Evolutionary conservation across 2,329 filamentous ascomycete genomes (phyloP), one percentile per base, ranked within the genome.

Genomic region (Thelonectria discophora): DNA sequence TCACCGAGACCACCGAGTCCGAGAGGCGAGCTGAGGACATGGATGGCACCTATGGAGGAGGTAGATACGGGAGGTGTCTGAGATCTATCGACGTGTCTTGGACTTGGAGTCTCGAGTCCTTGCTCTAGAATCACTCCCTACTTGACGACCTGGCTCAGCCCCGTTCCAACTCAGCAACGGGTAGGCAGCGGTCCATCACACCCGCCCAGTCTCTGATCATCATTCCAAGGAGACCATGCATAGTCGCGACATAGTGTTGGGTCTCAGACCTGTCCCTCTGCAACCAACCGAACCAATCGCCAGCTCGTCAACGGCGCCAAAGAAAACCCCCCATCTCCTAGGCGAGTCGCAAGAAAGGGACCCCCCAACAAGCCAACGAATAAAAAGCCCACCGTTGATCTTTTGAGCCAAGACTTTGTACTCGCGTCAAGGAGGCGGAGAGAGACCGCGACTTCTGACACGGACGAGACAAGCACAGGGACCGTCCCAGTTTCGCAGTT

Each of bases 401-500:
- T 27, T 47, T 18, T 12, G 4, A 20, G 42, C 42, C 42, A 45
- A 45, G 42, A 45, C 42, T n/a, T 42, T 42, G 39, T 42, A 42
- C 42, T 20, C 42, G 17, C 18, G 42, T 45, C 17, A 7, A 24
- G 24, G 24, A 24, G 24, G 24, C 4, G 24, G 7, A 7, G 7
- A 4, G 7, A n/a, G n/a, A n/a, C n/a, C 40, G 4, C 21, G 17
- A 43, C 21, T 11, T 42, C 39, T 4, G 15, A n/a, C 39, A 42
- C 37, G 40, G 30, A 30, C 52, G 52, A 55, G 53, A 55, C 45
- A 53, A 24, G 24, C 46, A 43, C 54, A 56, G 54, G 54, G 54
- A 42, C 49, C n/a, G 21, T 32, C 54, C 54, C 49, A 56, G 54
- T 46, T 55, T 42, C 20, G 17, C 34, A 43, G 30, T 56, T 49